Base-by-base conservation (phyloP, 495 filamentous ascomycete species). In the Aspergillus indologenus region DNA sequence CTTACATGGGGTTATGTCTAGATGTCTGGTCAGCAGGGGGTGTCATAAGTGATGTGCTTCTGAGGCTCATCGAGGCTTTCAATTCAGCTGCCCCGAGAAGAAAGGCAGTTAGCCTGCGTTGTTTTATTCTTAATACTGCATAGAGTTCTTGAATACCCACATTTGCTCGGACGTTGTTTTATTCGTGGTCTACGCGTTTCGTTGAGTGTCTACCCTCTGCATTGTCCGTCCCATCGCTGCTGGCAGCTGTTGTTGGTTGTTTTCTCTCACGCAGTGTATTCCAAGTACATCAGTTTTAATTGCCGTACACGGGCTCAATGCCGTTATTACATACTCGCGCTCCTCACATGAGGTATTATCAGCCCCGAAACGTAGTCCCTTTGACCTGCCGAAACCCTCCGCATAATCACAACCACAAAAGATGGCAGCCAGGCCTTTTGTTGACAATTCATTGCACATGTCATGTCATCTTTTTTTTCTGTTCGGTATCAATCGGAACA, bases 81-180 rank as follows among this genome's bases (percentile, higher is more conserved):
- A n/a, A n/a, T n/a, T n/a, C n/a, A n/a, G n/a, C n/a, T n/a, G n/a
- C n/a, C n/a, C n/a, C n/a, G n/a, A n/a, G n/a, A n/a, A n/a, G n/a
- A n/a, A n/a, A 40, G 34, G 12, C 34, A 11, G 34, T 11, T 40
- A 40, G 34, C 34, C 34, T 15, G 12, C 34, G 34, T 40, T 7
- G 5, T 40, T 15, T 7, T 40, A 2, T 40, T 9, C 26, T 40
- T 9, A 40, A 40, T 40, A 40, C 34, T 40, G 34, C 34, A 40
- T 40, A 40, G 34, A 40, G 2, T 40, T 15, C 34, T 40, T 7
- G 34, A 40, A 40, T 40, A 40, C 34, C 34, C 34, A 40, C 12
- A 9, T 11, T 14, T 40, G 34, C 9, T 29, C 4, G 9, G 26
- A 29, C 26, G 54, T 45, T 12, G 71, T 67, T n/a, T 29, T 59